Base-by-base conservation (phyloP, 768 basidiomycete species). In the Omphalotus guepiniiformis region DNA sequence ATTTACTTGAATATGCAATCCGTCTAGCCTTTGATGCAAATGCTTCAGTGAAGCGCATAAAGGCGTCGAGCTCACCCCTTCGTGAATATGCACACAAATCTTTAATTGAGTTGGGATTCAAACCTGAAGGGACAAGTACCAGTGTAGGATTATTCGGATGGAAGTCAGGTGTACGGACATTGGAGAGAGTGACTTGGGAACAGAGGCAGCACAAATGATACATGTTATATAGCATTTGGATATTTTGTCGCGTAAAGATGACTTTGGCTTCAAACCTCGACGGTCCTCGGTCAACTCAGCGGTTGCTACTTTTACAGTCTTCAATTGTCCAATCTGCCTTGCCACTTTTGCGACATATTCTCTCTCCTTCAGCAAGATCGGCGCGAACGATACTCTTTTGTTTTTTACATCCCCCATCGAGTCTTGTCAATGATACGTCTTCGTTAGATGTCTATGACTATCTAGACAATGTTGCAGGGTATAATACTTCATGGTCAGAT, bases 1-100 rank as follows among this genome's bases (percentile, higher is more conserved):
- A 90, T 58, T 60, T 91, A 23, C 66, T 91, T 6, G 58, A 68
- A n/a, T 71, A 79, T 57, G 85, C 83, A 0, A 58, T 82, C 21
- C 60, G 68, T 26, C 71, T 75, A 46, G 76, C 80, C n/a, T 88
- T 91, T 59, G 59, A 67, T 11, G 56, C 63, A 7, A 63, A 72
- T 44, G 40, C 59, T 8, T 62, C 58, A 15, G 62, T 85, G 47
- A 59, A 75, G 51, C 62, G 61, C 22, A 70, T 88, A 46, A 68
- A 70, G 47, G 71, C 72, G 1, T 42, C 59, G 0, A 74, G 76
- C 23, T 78, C 75, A 1, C 71, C 79, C 4, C 69, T 88, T 4
- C 63, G 70, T n/a, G 60, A 63, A 1, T 85, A 85, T 53, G 63
- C 72, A 29, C 62, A 71, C n/a, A 51, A 64, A 7, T 64, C 74